Evolutionary conservation across 1,284 basidiomycete genomes (phyloP).

Genomic region (Vanrija sp.): DNA sequence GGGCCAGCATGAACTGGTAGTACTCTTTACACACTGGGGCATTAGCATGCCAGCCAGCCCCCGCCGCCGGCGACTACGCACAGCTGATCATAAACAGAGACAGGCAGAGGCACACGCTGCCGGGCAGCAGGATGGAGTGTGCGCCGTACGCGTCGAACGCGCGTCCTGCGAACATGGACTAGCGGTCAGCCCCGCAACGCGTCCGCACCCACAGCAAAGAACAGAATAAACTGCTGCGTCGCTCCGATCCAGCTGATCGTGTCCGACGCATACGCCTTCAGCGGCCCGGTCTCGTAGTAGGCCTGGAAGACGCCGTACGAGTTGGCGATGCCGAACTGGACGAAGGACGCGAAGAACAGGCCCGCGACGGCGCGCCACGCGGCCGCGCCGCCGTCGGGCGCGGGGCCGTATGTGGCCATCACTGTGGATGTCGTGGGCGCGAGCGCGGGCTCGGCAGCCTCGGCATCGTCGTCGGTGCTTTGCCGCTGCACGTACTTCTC

Average conservation of each 20-base stretch:
- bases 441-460: too few relatives aligned
- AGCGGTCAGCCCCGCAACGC: background rate
- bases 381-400: slow-evolving; percentile 5
- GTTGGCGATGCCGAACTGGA: slow-evolving; percentile 17
- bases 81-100: slow-evolving; percentile 25
- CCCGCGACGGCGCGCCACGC: slow-evolving; percentile 8
- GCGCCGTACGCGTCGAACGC: slow-evolving; percentile 25
- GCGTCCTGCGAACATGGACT: slow-evolving; percentile 45
- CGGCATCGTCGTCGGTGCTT: too few relatives aligned
- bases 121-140: slow-evolving; percentile 51
- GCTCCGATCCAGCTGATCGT: slow-evolving; percentile 65
- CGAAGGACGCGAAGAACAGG: background rate
- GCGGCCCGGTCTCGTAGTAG: slow-evolving; percentile 27
- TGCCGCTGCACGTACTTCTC: too few relatives aligned
- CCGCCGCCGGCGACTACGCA: background rate
- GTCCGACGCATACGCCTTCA: slow-evolving; percentile 18
- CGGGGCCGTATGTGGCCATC: background rate
- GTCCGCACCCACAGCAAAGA: slow-evolving; percentile 20
- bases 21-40: slow-evolving; percentile 55
- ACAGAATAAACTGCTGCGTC: slow-evolving; percentile 57
- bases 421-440: too few relatives aligned
- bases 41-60: background rate
- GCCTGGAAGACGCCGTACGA: slow-evolving; percentile 30
- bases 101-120: slow-evolving; percentile 49
- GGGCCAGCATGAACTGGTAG: slow-evolving; percentile 52